Percentiles rank a stretch among this genome's conserved stretches.
Evolutionary conservation across 306 rosid species (phyloP).

Genomic region (Dalbergia cochinchinensis): DNA sequence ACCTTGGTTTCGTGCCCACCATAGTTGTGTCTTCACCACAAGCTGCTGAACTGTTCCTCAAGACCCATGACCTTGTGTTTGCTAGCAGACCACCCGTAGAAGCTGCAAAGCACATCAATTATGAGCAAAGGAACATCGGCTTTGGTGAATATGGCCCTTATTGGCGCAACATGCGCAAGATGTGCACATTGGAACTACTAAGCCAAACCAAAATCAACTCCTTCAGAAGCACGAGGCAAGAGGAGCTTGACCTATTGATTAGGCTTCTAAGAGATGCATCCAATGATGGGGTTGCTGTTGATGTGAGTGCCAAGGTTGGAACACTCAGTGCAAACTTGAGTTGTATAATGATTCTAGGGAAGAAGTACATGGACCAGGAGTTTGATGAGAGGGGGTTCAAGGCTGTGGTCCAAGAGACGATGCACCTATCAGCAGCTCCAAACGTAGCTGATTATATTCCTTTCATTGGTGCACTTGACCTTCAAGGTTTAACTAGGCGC

Average conservation of each 20-base stretch:
- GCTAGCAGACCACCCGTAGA: constrained; percentile 66
- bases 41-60: constrained; percentile 75
- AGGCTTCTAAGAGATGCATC: constrained; percentile 50
- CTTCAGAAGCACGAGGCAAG: constrained; percentile 63
- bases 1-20: constrained; percentile 62
- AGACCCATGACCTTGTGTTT: constrained; percentile 66
- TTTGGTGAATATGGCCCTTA: constrained; percentile 65
- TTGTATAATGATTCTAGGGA: constrained; percentile 71
- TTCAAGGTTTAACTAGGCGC: constrained; percentile 62
- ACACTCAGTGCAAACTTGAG: constrained; percentile 51
- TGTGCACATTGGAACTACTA: constrained; percentile 70
- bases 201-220: constrained; percentile 59
- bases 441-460: constrained; percentile 71
- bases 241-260: constrained; percentile 59
- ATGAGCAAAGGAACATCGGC: constrained; percentile 55
- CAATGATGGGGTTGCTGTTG: constrained; percentile 41
- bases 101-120: constrained; percentile 54
- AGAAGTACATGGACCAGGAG: constrained; percentile 60
- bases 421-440: constrained; percentile 52
- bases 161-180: constrained; percentile 76
- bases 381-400: constrained; percentile 65
- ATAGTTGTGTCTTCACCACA: constrained; percentile 74
- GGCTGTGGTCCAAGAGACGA: constrained; percentile 53
- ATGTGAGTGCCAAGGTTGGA: constrained; percentile 57
- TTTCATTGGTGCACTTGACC: constrained; percentile 58